Conservation (phyloP, 495 filamentous ascomycete species). For the Cryomyces minteri region DNA sequence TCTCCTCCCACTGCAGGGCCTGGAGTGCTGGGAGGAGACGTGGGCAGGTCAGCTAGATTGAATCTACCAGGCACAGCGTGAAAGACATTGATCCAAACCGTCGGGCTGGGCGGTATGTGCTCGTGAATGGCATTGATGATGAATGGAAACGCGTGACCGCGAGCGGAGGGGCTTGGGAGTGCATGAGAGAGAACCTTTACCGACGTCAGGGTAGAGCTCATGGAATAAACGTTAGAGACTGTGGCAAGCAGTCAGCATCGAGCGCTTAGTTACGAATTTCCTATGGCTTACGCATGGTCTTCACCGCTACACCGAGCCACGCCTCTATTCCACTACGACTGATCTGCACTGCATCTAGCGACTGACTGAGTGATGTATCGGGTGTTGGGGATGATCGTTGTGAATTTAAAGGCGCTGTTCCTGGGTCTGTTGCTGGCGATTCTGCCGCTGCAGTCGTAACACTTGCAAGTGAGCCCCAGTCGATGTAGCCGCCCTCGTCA, state of each 20-base stretch:
- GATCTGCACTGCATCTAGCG: conserved; percentile 1
- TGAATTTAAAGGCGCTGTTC: neutral
- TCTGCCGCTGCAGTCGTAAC: conserved; percentile 9
- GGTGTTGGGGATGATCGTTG: neutral
- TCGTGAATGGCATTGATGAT: conserved; percentile 37
- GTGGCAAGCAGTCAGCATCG: neutral
- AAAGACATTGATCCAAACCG: conserved; percentile 40
- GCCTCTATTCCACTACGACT: neutral
- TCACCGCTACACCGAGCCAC: neutral
- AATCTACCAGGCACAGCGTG: conserved; percentile 45
- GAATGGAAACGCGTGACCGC: conserved; percentile 30
- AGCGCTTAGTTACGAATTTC: neutral
- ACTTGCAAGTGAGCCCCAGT: conserved; percentile 11
- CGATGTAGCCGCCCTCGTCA: conserved; percentile 9
- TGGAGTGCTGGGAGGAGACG: conserved; percentile 40
- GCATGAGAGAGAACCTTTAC: conserved; percentile 43
- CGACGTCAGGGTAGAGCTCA: conserved; percentile 13
- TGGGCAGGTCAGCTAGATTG: conserved; percentile 40
- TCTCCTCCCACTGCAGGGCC: conserved; percentile 28
- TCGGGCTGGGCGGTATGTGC: conserved; percentile 25
- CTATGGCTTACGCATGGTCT: conserved; percentile 2
- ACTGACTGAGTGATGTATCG: neutral
- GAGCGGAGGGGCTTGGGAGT: conserved; percentile 36
- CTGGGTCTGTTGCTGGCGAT: conserved; percentile 13
- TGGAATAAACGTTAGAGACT: neutral